phyloP scores from a whole-genome alignment of 768 basidiomycete species.

The Russula virescens region DNA sequence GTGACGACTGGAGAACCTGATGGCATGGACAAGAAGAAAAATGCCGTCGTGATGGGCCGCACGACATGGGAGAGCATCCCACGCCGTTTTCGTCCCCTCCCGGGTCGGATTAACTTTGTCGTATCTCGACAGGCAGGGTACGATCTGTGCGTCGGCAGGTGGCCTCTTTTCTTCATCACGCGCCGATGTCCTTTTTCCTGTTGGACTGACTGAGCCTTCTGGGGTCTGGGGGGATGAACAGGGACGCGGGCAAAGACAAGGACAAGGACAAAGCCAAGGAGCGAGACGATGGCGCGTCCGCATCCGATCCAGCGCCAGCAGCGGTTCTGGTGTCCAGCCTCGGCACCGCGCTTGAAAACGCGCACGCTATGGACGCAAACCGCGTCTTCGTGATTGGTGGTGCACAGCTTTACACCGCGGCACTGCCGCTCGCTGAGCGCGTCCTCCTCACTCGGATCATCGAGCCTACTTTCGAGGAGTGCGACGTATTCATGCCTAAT shows the following conservation, averaged over 20 bases:
- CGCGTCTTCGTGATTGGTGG: conserved; percentile 82
- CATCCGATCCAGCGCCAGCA: conserved; percentile 25
- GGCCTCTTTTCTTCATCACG: neutral
- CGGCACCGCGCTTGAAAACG: conserved; percentile 27
- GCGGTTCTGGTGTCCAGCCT: conserved; percentile 40
- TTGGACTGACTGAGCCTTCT: conserved; percentile 11
- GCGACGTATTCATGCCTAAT: conserved; percentile 84
- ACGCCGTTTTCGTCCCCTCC: conserved; percentile 70
- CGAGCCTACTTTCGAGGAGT: conserved; percentile 68
- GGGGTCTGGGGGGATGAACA: too few species aligned
- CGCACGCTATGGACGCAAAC: conserved; percentile 40
- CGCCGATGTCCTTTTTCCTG: neutral
- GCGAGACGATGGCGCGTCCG: neutral
- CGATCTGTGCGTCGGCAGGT: conserved; percentile 46
- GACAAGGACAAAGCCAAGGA: too few species aligned
- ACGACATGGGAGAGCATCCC: conserved; percentile 99
- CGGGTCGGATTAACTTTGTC: conserved; percentile 71
- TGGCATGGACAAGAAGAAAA: conserved; percentile 33
- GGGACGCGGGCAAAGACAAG: neutral
- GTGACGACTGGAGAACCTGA: conserved; percentile 51
- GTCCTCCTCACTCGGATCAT: conserved; percentile 83
- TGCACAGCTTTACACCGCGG: conserved; percentile 72
- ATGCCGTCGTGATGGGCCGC: conserved; percentile 91
- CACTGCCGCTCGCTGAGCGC: conserved; percentile 63
- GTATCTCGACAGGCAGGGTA: conserved; percentile 57